Base-by-base conservation (phyloP, 2,329 filamentous ascomycete species). In the Trichoderma semiorbis region DNA sequence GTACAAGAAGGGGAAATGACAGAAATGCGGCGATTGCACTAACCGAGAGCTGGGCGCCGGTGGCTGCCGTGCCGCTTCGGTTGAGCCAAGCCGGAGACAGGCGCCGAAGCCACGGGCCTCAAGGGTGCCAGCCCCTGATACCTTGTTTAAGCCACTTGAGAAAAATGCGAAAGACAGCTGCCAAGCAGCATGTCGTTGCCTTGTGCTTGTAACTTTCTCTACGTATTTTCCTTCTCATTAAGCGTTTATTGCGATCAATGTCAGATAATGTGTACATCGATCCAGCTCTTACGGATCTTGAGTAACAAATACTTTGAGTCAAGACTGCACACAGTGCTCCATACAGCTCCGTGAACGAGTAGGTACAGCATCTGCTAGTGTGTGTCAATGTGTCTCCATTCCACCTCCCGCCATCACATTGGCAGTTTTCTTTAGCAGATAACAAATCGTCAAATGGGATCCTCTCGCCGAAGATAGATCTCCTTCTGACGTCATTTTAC, bases 401-500 rank as follows among this genome's bases (percentile, higher is more conserved):
- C 18, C 8, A 43, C 18, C 18, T 18, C 18, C 39, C 39, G 39
- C 39, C 39, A 43, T 43, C 39, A n/a, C 39, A n/a, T n/a, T 43
- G 10, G 39, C 39, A 18, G 39, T 47, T 8, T 21, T 47, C 43
- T 47, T 47, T 47, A 4, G 18, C 8, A 47, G 43, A 47, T 47
- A 47, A 43, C 39, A 43, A 21, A 47, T 10, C 18, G 43, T 47
- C 43, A 47, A 21, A 21, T 47, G 18, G 18, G 43, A 47, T 47
- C 43, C 10, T 47, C n/a, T 21, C 60, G 47, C 36, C 58, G 47
- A 12, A 64, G 16, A 70, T 55, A 21, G 30, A 64, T 26, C 47
- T 62, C 26, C 34, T 21, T 53, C 26, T 70, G 68, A 64, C 68
- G 60, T 70, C 68, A 70, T 70, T 18, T 64, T 43, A 32, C n/a